These are phyloP conservation scores for Rhodotorula glutinis DNA, from an alignment of 1,284 basidiomycete species.

Conservation along the genomic window DNA sequence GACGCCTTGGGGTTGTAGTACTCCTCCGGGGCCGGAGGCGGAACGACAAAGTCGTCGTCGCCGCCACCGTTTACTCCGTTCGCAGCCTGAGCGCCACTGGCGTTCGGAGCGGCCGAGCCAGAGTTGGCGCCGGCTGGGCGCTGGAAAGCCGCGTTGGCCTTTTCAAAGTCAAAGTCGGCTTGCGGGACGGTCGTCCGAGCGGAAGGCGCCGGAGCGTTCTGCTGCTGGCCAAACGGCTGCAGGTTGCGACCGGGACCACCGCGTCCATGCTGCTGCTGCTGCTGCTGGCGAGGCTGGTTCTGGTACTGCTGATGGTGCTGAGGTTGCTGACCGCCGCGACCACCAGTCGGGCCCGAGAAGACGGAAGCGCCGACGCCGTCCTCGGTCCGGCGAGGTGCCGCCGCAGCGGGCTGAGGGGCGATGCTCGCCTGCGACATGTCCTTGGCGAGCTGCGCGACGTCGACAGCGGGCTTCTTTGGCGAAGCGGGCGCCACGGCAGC, in stretches of 20 bases:
- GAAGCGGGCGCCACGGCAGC: conserved; percentile 3
- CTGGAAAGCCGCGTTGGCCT: conserved; percentile 43
- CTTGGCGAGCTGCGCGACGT: conserved; percentile 37
- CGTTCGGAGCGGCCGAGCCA: background rate
- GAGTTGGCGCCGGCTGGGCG: conserved; percentile 29
- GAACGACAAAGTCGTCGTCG: conserved; percentile 35
- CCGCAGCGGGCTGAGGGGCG: conserved; percentile 18
- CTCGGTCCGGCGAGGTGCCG: conserved; percentile 9
- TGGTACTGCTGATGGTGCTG: conserved; percentile 16
- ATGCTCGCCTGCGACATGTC: conserved; percentile 30
- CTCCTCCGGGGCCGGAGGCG: conserved; percentile 23
- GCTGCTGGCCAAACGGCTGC: conserved; percentile 16
- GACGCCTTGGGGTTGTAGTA: conserved; percentile 42
- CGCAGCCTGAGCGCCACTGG: background rate
- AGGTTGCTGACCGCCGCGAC: background rate
- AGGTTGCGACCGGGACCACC: conserved; percentile 3
- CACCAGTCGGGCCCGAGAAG: conserved; percentile 12
- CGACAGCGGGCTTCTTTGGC: conserved; percentile 21
- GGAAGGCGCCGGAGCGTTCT: conserved; percentile 1
- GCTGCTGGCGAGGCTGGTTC: background rate
- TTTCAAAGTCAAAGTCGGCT: conserved; percentile 45
- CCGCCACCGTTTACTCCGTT: background rate
- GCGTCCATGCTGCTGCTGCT: conserved; percentile 4
- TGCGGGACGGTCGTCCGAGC: conserved; percentile 26
- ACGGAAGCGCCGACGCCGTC: conserved; percentile 24